Percentiles rank a stretch among this genome's conserved stretches.
These are phyloP conservation scores for Pseudocercospora ulei DNA, from an alignment of 2,329 filamentous ascomycete genomes.

Conservation along the genomic window DNA sequence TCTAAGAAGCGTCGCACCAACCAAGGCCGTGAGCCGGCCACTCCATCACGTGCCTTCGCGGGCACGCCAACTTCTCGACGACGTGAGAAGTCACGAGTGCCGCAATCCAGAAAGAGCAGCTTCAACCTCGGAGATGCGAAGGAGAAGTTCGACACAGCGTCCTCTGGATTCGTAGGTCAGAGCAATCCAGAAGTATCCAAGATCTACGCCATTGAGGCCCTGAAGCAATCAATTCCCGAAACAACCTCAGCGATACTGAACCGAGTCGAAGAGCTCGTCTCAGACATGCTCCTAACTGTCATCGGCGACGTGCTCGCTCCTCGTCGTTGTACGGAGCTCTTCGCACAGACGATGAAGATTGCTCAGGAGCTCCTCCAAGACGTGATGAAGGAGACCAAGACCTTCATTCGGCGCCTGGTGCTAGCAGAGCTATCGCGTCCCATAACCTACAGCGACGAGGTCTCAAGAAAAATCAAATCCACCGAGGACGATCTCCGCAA, in stretches of 20 bases:
- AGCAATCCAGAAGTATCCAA: neutral
- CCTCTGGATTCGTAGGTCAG: slow-evolving; percentile 18
- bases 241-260: slow-evolving; percentile 26
- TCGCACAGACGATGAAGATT: slow-evolving; percentile 23
- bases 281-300: slow-evolving; percentile 13
- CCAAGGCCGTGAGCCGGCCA: neutral
- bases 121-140: slow-evolving; percentile 33
- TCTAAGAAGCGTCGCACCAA: slow-evolving; percentile 31
- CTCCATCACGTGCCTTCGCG: too few relatives aligned
- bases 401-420: slow-evolving; percentile 26
- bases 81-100: too few relatives aligned
- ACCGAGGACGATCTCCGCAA: slow-evolving; percentile 25
- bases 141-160: slow-evolving; percentile 25
- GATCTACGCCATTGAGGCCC: neutral
- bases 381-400: slow-evolving; percentile 24
- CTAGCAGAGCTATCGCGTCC: slow-evolving; percentile 33
- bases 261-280: slow-evolving; percentile 26
- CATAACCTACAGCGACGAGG: slow-evolving; percentile 30
- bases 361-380: slow-evolving; percentile 26
- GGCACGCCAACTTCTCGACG: too few relatives aligned
- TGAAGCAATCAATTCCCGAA: neutral
- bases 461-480: slow-evolving; percentile 23
- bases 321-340: slow-evolving; percentile 32
- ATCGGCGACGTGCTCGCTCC: slow-evolving; percentile 27
- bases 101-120: slow-evolving; percentile 24